Evolutionary conservation across 2,329 filamentous ascomycete species (phyloP).

Genomic region (Sodiomyces alkalinus): DNA sequence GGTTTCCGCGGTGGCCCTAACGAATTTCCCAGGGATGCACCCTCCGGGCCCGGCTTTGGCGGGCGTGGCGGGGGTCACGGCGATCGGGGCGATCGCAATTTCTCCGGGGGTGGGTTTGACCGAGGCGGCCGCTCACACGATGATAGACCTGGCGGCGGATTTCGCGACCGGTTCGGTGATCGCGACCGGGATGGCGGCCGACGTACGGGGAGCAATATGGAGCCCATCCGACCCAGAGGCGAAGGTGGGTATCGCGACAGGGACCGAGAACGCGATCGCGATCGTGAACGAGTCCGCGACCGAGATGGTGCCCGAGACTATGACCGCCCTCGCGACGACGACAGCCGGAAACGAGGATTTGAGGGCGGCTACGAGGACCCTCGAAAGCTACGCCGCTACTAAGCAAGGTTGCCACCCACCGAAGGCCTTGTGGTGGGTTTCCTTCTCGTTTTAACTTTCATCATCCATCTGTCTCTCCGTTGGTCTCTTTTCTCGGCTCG

Average conservation of each 20-base stretch:
- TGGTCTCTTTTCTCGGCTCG: conserved; percentile 14
- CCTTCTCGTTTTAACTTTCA: conserved; percentile 6
- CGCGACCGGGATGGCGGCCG: conserved; percentile 18
- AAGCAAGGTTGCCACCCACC: too few species aligned
- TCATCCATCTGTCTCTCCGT: background rate
- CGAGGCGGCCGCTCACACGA: conserved; percentile 20
- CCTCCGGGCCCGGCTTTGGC: conserved; percentile 41
- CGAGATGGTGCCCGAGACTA: conserved; percentile 27
- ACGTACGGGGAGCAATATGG: conserved; percentile 64
- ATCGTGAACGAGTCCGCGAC: too few species aligned
- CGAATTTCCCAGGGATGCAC: conserved; percentile 41
- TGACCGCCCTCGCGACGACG: conserved; percentile 42
- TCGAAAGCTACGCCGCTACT: conserved; percentile 50
- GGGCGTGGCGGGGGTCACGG: conserved; percentile 32
- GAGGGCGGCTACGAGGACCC: conserved; percentile 76
- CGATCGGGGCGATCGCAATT: conserved; percentile 25
- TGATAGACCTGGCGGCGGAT: conserved; percentile 28
- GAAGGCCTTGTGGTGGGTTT: conserved; percentile 27
- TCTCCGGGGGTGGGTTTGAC: conserved; percentile 36
- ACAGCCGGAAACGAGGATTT: conserved; percentile 52
- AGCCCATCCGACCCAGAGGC: conserved; percentile 55
- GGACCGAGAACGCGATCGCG: conserved; percentile 27
- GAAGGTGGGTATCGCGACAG: conserved; percentile 36
- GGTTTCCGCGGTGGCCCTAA: conserved; percentile 26
- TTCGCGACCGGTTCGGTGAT: conserved; percentile 14